Evolutionary conservation across 2,329 filamentous ascomycete species (phyloP), one percentile per base, ranked within the genome.

Genomic region (Cryphonectria parasitica): DNA sequence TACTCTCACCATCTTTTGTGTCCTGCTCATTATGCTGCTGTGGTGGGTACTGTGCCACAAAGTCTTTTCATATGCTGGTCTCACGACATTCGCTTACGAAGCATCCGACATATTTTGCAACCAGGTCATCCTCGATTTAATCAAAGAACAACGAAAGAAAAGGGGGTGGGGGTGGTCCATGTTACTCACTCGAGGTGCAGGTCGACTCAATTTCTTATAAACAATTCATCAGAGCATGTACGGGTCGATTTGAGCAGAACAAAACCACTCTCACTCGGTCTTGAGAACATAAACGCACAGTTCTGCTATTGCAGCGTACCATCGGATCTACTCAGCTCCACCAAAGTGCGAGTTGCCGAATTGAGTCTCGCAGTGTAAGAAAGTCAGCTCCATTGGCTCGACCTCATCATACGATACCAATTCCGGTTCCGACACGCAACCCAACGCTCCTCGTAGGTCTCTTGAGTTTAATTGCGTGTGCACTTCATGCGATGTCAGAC

Each of bases 21-120:
- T 45, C 2, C 15, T 31, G 13, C 28, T 28, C 45, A 36, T 54
- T 39, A 19, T 54, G 19, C 84, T 82, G 69, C 86, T 80, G 31
- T 79, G 72, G 74, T 78, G 77, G 49, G 74, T 76, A 19, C 19
- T 52, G 19, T 7, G n/a, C 45, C n/a, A n/a, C 6, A 7, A 22
- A 11, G 19, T 22, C 10, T 84, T 58, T 8, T 31, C 31, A 25
- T 70, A 22, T 22, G 43, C 17, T 22, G 1, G 43, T 7, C 17
- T 49, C 19, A 22, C 19, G 4, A 22, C 1, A 19, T 19, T 22
- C 43, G 13, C 36, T 7, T 49, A 22, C 19, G 43, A 22, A 49
- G 43, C 19, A 49, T 19, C 8, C 19, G 43, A 49, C 43, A 49
- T 4, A 7, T 5, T 22, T 45, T 45, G 17, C 34, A 7, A 19